These are phyloP conservation scores for Cyberlindnera suaveolens DNA, from an alignment of 805 yeast species.

Conservation along the genomic window DNA sequence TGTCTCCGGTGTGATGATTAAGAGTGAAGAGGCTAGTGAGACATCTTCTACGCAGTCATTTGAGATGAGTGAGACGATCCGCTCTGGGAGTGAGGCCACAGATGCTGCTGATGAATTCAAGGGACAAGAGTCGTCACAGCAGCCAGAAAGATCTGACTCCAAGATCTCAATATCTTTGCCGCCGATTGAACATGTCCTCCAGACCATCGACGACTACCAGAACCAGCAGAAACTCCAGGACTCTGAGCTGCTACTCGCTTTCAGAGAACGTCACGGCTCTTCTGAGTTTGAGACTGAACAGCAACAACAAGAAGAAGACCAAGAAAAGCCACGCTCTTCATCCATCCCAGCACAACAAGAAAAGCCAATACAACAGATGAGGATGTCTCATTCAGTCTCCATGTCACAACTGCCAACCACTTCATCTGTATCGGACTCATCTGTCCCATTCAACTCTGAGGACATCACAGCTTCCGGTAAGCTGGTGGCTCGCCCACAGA, in stretches of 20 bases:
- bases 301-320: not conserved
- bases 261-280: conserved; percentile 14
- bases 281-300: not conserved
- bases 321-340: not conserved
- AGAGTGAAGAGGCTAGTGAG: too few species aligned
- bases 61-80: not conserved
- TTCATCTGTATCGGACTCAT: not conserved
- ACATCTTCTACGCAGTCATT: not conserved
- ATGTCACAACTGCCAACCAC: conserved; percentile 1
- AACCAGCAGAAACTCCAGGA: conserved; percentile 24
- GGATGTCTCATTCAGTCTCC: not conserved
- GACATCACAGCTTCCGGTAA: conserved; percentile 4
- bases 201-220: conserved; percentile 23
- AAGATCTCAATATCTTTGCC: conserved; percentile 13
- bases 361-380: not conserved
- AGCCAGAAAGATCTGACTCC: not conserved
- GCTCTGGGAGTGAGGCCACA: not conserved
- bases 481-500: not conserved
- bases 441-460: conserved; percentile 2
- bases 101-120: too few species aligned
- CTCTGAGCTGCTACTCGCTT: conserved; percentile 21
- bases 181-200: conserved; percentile 21
- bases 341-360: not conserved
- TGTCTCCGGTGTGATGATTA: too few species aligned
- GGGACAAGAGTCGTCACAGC: too few species aligned